Evolutionary conservation across 2,329 filamentous ascomycete genomes (phyloP).

Genomic region (Tolypocladium ovalisporum): DNA sequence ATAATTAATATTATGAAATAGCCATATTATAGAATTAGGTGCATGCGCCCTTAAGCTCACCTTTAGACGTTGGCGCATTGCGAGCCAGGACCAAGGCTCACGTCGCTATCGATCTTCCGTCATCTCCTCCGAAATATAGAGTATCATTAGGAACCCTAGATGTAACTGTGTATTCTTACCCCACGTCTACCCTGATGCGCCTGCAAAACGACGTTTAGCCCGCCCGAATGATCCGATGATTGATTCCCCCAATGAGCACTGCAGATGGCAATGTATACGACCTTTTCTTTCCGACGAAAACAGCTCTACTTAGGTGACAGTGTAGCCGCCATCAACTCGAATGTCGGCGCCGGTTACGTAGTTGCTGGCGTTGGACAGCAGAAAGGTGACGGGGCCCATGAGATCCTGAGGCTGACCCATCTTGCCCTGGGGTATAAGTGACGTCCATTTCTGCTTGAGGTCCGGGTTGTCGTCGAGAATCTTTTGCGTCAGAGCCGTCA

Average conservation of each 20-base stretch:
- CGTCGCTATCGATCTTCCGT: too few species aligned
- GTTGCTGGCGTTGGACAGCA: conserved; percentile 66
- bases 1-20: too few species aligned
- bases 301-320: conserved; percentile 47
- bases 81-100: too few species aligned
- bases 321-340: conserved; percentile 81
- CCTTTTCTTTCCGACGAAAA: not conserved
- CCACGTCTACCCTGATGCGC: not conserved
- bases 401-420: conserved; percentile 89
- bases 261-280: not conserved
- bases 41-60: too few species aligned
- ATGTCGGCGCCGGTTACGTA: conserved; percentile 68
- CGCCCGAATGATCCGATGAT: not conserved
- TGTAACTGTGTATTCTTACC: not conserved
- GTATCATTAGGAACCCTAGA: not conserved
- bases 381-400: conserved; percentile 84
- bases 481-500: conserved; percentile 88
- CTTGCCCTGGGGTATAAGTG: conserved; percentile 82
- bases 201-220: not conserved
- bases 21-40: too few species aligned
- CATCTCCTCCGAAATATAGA: not conserved
- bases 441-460: conserved; percentile 82
- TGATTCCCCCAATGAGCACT: not conserved
- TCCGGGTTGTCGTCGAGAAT: conserved; percentile 91
- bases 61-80: too few species aligned